Percentiles rank a stretch among this genome's conserved stretches.
Conservation (phyloP, 1,139 yeast species). For the Arxiozyma heterogenica region DNA sequence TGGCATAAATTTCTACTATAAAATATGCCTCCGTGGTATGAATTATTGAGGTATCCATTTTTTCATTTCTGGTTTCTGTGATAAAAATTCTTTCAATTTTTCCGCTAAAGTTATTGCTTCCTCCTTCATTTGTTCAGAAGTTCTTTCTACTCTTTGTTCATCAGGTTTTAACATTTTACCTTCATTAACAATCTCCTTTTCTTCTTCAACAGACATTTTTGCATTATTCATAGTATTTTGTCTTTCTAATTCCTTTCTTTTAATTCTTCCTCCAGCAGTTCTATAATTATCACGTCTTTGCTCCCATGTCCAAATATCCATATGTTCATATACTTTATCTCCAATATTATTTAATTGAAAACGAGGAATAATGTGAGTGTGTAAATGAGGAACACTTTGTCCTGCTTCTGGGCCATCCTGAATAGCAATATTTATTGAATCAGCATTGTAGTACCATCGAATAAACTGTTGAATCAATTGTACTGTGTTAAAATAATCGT, state of each 20-base stretch:
- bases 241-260: conserved; percentile 16
- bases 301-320: conserved; percentile 46
- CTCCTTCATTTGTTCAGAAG: conserved; percentile 49
- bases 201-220: neutral
- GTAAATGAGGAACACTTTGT: conserved; percentile 87
- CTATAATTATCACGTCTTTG: conserved; percentile 22
- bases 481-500: conserved; percentile 71
- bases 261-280: conserved; percentile 22
- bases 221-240: neutral
- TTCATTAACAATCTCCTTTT: neutral
- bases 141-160: conserved; percentile 45
- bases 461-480: conserved; percentile 64
- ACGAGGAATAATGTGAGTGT: conserved; percentile 86
- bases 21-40: neutral
- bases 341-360: conserved; percentile 55
- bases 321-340: conserved; percentile 55
- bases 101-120: conserved; percentile 36
- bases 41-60: neutral
- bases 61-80: conserved; percentile 8
- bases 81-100: conserved; percentile 44
- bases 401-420: conserved; percentile 97
- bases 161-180: conserved; percentile 32
- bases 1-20: too few relatives aligned
- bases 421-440: conserved; percentile 75
- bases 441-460: conserved; percentile 58